A percentile compares a stretch with the other conserved stretches of the same genome.
Conservation (phyloP, 192 early-diverging fungal genomes). For the Dissophora ornata region DNA sequence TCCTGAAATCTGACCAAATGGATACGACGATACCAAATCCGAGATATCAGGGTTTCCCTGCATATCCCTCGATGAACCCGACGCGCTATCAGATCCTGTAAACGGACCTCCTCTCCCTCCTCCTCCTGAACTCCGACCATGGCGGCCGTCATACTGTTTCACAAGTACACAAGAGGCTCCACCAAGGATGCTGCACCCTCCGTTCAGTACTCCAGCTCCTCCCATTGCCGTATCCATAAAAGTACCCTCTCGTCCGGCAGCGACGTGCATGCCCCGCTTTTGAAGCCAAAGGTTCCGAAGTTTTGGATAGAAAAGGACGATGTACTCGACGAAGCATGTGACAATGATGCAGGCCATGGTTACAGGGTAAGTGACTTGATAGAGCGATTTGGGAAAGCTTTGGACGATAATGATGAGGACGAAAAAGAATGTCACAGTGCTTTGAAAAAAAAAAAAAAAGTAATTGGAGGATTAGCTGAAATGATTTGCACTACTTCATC, state of each 20-base stretch:
- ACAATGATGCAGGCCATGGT: constrained; percentile 20
- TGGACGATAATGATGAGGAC: constrained; percentile 36
- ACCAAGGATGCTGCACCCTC: too few species aligned
- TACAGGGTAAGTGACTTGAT: constrained; percentile 24
- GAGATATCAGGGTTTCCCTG: constrained; percentile 27
- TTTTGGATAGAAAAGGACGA: constrained; percentile 35
- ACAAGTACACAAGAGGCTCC: too few species aligned
- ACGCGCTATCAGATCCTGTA: neutral
- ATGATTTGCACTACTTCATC: too few species aligned
- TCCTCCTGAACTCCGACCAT: too few species aligned
- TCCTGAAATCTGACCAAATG: constrained; percentile 34
- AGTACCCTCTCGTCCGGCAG: constrained; percentile 23
- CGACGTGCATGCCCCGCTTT: constrained; percentile 27
- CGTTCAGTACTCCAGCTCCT: neutral
- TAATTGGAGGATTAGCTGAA: neutral
- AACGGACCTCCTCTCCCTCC: neutral
- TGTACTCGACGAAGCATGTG: constrained; percentile 12
- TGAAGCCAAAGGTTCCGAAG: constrained; percentile 33
- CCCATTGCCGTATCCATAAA: constrained; percentile 21
- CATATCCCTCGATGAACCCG: constrained; percentile 15
- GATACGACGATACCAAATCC: constrained; percentile 39
- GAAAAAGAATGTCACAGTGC: constrained; percentile 33
- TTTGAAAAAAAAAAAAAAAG: neutral
- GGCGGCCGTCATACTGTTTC: neutral
- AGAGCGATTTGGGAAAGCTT: constrained; percentile 5